Evolutionary conservation across 345 rosid genomes (phyloP).

Genomic region (Anacardium occidentale): DNA sequence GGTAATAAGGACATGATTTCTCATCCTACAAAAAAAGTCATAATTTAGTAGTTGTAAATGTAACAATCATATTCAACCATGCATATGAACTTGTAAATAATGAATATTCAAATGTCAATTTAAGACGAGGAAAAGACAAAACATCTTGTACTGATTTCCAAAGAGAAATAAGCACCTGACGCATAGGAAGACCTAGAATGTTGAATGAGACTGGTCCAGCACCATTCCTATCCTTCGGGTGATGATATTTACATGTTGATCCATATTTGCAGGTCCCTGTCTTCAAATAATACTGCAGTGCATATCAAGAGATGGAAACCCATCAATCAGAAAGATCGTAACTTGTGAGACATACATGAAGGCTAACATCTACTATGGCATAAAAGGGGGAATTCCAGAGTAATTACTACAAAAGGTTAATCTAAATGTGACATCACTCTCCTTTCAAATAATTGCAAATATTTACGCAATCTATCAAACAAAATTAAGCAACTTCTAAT

Average conservation of each 20-base stretch:
- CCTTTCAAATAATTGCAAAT: background rate
- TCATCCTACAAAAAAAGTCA: conserved; percentile 46
- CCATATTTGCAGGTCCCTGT: conserved; percentile 91
- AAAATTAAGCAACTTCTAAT: background rate
- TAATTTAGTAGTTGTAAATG: conserved; percentile 2
- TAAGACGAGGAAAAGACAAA: background rate
- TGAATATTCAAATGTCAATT: background rate
- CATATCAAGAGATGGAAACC: background rate
- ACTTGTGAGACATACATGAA: background rate
- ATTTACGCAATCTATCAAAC: background rate
- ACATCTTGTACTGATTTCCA: background rate
- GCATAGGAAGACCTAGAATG: conserved; percentile 69
- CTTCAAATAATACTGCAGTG: conserved; percentile 66
- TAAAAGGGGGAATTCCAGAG: background rate
- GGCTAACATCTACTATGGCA: background rate
- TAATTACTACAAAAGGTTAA: background rate
- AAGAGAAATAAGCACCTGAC: conserved; percentile 46
- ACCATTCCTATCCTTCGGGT: conserved; percentile 85
- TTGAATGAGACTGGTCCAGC: conserved; percentile 76
- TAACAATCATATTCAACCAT: background rate
- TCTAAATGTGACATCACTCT: background rate
- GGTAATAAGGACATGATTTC: conserved; percentile 73
- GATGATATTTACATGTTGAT: conserved; percentile 79
- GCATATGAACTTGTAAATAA: background rate
- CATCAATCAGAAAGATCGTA: conserved; percentile 5